These are phyloP conservation scores for Wickerhamomyces chaumierensis DNA, from an alignment of 805 yeast genomes.

Conservation along the genomic window DNA sequence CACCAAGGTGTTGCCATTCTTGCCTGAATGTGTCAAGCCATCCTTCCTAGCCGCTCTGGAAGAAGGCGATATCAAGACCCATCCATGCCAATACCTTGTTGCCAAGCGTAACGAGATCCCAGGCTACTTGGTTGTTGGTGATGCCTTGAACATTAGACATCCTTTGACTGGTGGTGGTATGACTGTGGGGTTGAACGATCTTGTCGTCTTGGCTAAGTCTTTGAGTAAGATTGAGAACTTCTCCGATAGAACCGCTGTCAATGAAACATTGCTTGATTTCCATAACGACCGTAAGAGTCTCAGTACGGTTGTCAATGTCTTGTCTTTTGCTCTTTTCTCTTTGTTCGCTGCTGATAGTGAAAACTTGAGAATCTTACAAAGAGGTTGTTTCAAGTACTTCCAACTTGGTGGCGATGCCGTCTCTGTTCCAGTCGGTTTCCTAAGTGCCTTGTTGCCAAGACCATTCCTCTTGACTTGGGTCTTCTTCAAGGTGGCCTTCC, in stretches of 20 bases:
- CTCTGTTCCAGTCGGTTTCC: slow-evolving; percentile 67
- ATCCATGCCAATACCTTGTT: slow-evolving; percentile 90
- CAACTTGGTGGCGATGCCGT: slow-evolving; percentile 74
- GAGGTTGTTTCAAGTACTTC: slow-evolving; percentile 85
- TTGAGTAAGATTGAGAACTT: slow-evolving; percentile 45
- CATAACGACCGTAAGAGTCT: slow-evolving; percentile 68
- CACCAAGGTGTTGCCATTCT: slow-evolving; percentile 46
- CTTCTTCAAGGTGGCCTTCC: slow-evolving; percentile 85
- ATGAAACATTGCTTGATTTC: slow-evolving; percentile 50
- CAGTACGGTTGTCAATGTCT: slow-evolving; percentile 78
- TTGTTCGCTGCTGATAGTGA: slow-evolving; percentile 78
- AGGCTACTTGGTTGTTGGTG: slow-evolving; percentile 82
- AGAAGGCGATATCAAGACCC: slow-evolving; percentile 49
- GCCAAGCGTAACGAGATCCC: slow-evolving; percentile 61
- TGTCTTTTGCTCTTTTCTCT: slow-evolving; percentile 82
- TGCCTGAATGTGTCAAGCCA: slow-evolving; percentile 58
- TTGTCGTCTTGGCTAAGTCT: slow-evolving; percentile 52
- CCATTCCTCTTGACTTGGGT: slow-evolving; percentile 73
- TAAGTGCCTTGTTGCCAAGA: slow-evolving; percentile 70
- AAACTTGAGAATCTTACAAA: slow-evolving; percentile 59
- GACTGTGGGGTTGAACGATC: slow-evolving; percentile 94
- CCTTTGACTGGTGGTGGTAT: slow-evolving; percentile 98
- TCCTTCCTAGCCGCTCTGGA: slow-evolving; percentile 57
- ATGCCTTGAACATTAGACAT: slow-evolving; percentile 94
- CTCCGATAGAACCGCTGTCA: slow-evolving; percentile 42